Conservation (phyloP, 73 alveolate genomes). For the Effrenium voratum region DNA sequence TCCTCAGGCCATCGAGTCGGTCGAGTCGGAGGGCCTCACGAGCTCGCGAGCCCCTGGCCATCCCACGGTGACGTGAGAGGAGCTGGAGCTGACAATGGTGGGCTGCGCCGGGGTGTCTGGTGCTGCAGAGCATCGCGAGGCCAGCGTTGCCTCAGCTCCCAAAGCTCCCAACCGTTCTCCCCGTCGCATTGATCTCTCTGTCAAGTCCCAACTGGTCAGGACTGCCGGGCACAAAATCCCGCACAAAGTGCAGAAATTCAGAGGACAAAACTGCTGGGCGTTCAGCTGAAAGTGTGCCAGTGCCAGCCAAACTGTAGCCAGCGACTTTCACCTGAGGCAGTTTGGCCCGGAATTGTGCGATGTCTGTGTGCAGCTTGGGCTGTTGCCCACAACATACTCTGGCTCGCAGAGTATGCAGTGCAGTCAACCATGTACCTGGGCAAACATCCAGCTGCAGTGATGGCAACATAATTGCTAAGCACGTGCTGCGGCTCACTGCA, state of each 20-base stretch:
- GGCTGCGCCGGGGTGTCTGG: constrained; percentile 82
- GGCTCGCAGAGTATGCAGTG: constrained; percentile 28
- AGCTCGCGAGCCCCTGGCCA: constrained; percentile 15
- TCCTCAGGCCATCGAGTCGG: not conserved
- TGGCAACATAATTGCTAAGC: too few relatives aligned
- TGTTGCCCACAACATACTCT: constrained; percentile 25
- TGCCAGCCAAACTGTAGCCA: constrained; percentile 82
- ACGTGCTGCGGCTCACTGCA: too few relatives aligned
- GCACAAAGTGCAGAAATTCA: not conserved
- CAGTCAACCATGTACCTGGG: constrained; percentile 7
- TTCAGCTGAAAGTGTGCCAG: constrained; percentile 49
- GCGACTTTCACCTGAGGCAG: constrained; percentile 39
- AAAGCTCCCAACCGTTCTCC: too few relatives aligned
- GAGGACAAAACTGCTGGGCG: not conserved
- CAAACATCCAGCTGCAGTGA: not conserved
- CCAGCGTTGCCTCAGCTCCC: constrained; percentile 37
- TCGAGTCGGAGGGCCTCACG: not conserved
- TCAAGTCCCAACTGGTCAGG: too few relatives aligned
- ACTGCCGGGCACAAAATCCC: not conserved
- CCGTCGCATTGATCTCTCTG: too few relatives aligned
- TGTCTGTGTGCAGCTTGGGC: not conserved
- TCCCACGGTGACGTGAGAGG: constrained; percentile 73
- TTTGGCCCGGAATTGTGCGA: not conserved
- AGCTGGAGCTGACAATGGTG: constrained; percentile 53
- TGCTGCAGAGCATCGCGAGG: constrained; percentile 67